These are phyloP conservation scores for Phytophthora meadii DNA, from an alignment of 352 stramenopile species.

Conservation along the genomic window DNA sequence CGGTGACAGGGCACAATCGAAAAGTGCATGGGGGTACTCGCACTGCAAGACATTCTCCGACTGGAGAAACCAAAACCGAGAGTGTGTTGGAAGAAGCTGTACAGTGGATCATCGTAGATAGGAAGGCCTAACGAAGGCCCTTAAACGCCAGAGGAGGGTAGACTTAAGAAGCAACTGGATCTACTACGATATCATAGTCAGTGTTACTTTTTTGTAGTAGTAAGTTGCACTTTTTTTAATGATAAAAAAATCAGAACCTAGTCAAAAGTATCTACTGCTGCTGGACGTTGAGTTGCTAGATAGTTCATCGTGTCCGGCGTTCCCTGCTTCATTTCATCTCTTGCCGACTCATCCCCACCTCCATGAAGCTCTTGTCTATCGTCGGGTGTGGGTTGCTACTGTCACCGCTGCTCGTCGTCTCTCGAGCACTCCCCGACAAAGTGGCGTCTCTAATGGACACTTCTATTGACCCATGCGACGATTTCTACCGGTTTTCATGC, in stretches of 20 bases:
- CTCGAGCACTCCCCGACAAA: constrained; percentile 35
- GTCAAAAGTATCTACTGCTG: neutral
- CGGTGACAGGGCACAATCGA: no score
- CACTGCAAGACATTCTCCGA: no score
- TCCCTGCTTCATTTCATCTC: constrained; percentile 6
- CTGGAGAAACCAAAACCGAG: no score
- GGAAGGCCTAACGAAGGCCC: no score
- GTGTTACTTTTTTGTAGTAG: no score
- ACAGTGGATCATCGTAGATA: no score
- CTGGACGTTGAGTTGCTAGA: constrained; percentile 8
- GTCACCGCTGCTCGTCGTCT: constrained; percentile 8
- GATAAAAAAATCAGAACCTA: no score
- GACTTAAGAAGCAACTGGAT: no score
- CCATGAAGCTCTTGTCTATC: constrained; percentile 26
- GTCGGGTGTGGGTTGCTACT: constrained; percentile 24
- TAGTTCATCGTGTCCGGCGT: constrained; percentile 1
- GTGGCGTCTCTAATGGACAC: constrained; percentile 59
- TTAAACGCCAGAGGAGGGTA: no score
- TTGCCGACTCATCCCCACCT: constrained; percentile 7
- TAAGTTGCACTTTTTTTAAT: neutral
- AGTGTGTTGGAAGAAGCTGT: no score
- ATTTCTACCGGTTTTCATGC: constrained; percentile 83
- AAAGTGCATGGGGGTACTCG: no score
- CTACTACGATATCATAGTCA: no score
- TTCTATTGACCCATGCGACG: constrained; percentile 57